Evolutionary conservation across 371 early-diverging fungal genomes (phyloP).

Genomic region (Rozella allomycis): DNA sequence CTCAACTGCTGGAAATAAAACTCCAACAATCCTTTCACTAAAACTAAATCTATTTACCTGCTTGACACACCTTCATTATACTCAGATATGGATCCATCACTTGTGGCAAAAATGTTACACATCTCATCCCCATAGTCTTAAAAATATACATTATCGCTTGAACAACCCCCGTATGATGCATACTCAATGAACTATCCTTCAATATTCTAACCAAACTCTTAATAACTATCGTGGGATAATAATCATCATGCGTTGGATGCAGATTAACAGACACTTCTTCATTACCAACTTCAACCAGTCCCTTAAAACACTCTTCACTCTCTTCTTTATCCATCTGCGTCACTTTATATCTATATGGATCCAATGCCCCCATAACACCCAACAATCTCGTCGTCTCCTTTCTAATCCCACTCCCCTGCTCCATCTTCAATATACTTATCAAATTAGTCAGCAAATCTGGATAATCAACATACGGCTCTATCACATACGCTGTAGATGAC

Average conservation of each 20-base stretch:
- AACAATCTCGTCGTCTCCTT: slow-evolving; percentile 67
- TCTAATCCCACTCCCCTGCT: slow-evolving; percentile 43
- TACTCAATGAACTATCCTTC: slow-evolving; percentile 50
- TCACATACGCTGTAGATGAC: slow-evolving; percentile 65
- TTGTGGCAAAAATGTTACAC: slow-evolving; percentile 29
- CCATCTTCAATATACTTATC: slow-evolving; percentile 60
- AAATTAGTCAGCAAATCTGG: slow-evolving; percentile 58
- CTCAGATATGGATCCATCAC: slow-evolving; percentile 41
- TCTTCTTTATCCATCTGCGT: not conserved
- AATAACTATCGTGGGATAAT: slow-evolving; percentile 70
- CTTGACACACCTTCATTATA: slow-evolving; percentile 51
- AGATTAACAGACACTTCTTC: slow-evolving; percentile 30
- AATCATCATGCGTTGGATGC: slow-evolving; percentile 53
- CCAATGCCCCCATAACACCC: slow-evolving; percentile 85
- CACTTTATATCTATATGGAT: slow-evolving; percentile 77
- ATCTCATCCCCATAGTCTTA: slow-evolving; percentile 49
- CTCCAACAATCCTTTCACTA: too few relatives aligned
- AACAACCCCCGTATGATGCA: slow-evolving; percentile 66
- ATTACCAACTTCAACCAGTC: not conserved
- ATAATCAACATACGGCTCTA: slow-evolving; percentile 72
- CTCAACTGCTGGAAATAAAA: slow-evolving; percentile 72
- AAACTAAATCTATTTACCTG: too few relatives aligned
- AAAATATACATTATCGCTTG: slow-evolving; percentile 85
- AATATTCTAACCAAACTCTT: slow-evolving; percentile 72
- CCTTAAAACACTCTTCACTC: not conserved